phyloP scores from a whole-genome alignment of 129 eudicot species.

The Centaurea solstitialis region DNA sequence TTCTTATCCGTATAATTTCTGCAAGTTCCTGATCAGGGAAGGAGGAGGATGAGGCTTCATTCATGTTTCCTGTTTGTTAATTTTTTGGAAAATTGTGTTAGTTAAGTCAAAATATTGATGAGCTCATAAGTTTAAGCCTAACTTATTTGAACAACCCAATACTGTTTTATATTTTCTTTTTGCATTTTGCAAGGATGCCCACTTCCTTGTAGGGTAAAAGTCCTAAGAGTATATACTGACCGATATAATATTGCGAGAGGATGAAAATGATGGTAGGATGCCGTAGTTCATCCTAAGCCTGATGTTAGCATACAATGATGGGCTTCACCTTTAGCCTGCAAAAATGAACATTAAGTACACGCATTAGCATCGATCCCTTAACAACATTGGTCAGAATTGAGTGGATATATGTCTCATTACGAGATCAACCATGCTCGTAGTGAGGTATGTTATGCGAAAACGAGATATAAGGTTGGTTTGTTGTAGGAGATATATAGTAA shows the following conservation, averaged over 20 bases:
- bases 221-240: conserved; percentile 18
- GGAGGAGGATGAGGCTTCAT: conserved; percentile 32
- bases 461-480: background rate
- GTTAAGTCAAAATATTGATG: background rate
- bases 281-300: conserved; percentile 34
- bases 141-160: too few species aligned
- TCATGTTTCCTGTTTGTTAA: conserved; percentile 36
- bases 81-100: background rate
- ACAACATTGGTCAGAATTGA: background rate
- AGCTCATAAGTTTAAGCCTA: background rate
- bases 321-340: conserved; percentile 3
- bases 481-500: background rate
- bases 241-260: conserved; percentile 29
- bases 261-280: conserved; percentile 27
- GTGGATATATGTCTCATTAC: background rate
- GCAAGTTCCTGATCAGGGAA: conserved; percentile 25
- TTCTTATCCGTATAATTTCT: conserved; percentile 20
- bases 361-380: background rate
- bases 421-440: background rate
- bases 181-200: background rate
- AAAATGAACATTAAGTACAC: conserved; percentile 1
- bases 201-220: background rate
- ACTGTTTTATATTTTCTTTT: background rate
- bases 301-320: background rate
- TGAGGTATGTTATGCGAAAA: background rate